phyloP scores from a whole-genome alignment of 2,329 filamentous ascomycete genomes.

The Rutstroemia sp. region DNA sequence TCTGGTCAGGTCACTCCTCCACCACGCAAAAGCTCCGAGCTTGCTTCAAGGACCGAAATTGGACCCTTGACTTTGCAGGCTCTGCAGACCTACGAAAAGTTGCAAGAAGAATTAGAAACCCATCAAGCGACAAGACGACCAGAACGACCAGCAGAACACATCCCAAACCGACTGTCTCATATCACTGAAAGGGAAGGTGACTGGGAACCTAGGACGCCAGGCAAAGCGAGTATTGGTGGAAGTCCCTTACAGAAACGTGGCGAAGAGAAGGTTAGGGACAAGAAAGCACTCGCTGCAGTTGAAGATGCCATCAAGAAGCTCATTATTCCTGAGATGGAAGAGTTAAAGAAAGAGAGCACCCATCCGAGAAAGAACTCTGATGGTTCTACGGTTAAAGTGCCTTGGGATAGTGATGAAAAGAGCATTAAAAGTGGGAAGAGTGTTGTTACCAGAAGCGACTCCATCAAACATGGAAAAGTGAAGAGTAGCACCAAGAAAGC shows the following conservation, averaged over 20 bases:
- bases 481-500: constrained; percentile 9
- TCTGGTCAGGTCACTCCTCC: background rate
- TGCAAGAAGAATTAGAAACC: constrained; percentile 1
- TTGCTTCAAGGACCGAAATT: background rate
- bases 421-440: background rate
- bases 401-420: constrained; percentile 9
- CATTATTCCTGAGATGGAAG: constrained; percentile 7
- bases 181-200: constrained; percentile 8
- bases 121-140: constrained; percentile 4
- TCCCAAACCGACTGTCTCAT: constrained; percentile 6
- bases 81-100: constrained; percentile 2
- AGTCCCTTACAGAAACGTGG: constrained; percentile 3
- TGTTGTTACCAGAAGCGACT: background rate
- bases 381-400: background rate
- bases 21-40: constrained; percentile 5
- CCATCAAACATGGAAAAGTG: constrained; percentile 4
- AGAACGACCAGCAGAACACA: background rate
- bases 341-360: constrained; percentile 5
- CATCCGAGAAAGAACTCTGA: constrained; percentile 4
- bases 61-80: constrained; percentile 7
- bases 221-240: background rate
- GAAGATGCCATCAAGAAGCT: constrained; percentile 8
- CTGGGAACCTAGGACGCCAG: constrained; percentile 4
- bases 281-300: constrained; percentile 7
- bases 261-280: constrained; percentile 6